Evolutionary conservation across 2,329 filamentous ascomycete genomes (phyloP), one percentile per base, ranked within the genome.

Genomic region (Sporothrix luriei): DNA sequence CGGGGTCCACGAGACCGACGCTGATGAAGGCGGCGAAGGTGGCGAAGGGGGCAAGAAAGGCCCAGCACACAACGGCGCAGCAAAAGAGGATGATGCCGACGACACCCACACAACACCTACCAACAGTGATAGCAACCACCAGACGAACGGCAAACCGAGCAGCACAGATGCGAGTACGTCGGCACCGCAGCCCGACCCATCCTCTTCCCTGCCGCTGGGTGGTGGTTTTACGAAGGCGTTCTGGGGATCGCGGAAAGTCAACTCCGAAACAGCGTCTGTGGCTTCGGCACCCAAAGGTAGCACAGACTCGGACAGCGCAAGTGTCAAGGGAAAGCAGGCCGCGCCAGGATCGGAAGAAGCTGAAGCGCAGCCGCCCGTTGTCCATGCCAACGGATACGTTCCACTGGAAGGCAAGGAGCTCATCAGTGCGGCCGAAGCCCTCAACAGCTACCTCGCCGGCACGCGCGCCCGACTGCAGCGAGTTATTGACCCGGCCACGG

Each of bases 401-500:
- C 49, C 82, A 0, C 80, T 91, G 48, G 88, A 93, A 76, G 93
- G 93, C 16, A 94, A 94, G 75, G 93, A 97, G 74, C 84, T 99
- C 48, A 91, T 88, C 74, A 85, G 88, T 64, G 93, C 95, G 0
- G 91, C 95, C 19, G 86, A 90, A 55, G 93, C 94, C 72, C 84
- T 99, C 1, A 92, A 92, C 75, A 90, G 90, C 29, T 99, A 97
- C 76, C 85, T 99, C 9, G 94, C 93, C 0, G 92, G 96, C 73
- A 93, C 94, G 21, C 88, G 95, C 71, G 85, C 87, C 24, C 84
- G 87, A 26, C 80, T 90, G 61, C 87, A 90, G 76, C 81, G 86
- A 11, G 83, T 87, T 38, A 82, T 90, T 69, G 87, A 90, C 73
- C 87, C 88, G 0, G 83, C 82, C 13, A 90, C 87, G 0, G 88